Conservation (phyloP, 2,329 filamentous ascomycete genomes). For the Talaromyces sp. region DNA sequence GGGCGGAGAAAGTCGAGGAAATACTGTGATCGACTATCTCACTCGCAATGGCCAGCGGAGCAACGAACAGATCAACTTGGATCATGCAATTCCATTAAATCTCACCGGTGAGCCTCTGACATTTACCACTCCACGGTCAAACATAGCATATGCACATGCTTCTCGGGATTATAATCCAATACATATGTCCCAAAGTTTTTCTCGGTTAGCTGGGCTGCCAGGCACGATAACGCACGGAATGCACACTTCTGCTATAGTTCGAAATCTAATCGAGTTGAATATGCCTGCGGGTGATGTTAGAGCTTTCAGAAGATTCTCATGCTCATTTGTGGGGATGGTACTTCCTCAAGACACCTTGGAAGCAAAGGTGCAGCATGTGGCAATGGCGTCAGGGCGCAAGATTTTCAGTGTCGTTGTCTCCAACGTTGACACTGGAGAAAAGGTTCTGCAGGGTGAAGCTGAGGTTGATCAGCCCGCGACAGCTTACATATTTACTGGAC, state of each 20-base stretch:
- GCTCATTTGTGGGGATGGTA: constrained; percentile 94
- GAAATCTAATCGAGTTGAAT: constrained; percentile 91
- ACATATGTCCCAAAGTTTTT: constrained; percentile 94
- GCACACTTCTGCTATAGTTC: constrained; percentile 96
- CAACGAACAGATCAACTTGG: constrained; percentile 89
- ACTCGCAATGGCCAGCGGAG: constrained; percentile 83
- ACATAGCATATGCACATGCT: constrained; percentile 96
- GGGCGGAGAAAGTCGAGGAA: no score
- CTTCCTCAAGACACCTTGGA: constrained; percentile 91
- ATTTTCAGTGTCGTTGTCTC: no score
- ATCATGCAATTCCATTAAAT: no score
- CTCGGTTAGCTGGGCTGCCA: constrained; percentile 87
- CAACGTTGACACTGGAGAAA: no score
- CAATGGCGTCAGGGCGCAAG: no score
- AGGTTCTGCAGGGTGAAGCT: no score
- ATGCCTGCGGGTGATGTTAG: constrained; percentile 99
- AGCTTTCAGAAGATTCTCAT: constrained; percentile 90
- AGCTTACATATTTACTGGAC: constrained; percentile 95
- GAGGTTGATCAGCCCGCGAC: constrained; percentile 97
- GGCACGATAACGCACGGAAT: constrained; percentile 98
- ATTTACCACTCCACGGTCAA: no score
- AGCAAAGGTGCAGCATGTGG: constrained; percentile 91
- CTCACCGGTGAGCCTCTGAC: no score
- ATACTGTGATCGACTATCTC: constrained; percentile 94
- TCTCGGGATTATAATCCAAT: constrained; percentile 99